Evolutionary conservation across 352 stramenopile genomes (phyloP), one percentile per base, ranked within the genome.

Genomic region (Pythium biforme): DNA sequence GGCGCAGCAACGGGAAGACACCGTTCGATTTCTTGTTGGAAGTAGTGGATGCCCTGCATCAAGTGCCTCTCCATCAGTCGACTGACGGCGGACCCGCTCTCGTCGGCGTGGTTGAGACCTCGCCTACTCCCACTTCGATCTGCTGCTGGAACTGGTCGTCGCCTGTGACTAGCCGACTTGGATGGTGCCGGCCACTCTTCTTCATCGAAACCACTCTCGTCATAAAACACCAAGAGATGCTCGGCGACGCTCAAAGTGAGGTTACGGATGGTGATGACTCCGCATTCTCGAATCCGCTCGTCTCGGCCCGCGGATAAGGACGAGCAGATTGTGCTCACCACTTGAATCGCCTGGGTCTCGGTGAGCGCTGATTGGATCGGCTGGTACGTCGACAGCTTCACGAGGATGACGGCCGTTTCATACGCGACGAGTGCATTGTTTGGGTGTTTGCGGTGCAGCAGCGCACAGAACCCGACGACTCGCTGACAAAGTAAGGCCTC

Each of bases 351-450:
- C 48, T 90, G 77, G 0, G 80, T 92, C 48, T 92, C 82, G 2
- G 69, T 63, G 3, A 92, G 61, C 17, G 62, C 53, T 0, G 69
- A 40, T 34, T 89, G 79, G 45, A 92, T 89, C 19, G 79, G 79
- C 57, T 92, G 82, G 47, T 85, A 88, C 5, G 72, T 89, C 10
- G 82, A 92, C 17, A 92, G 58, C 22, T 79, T 70, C 68, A 84
- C 80, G 27, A 92, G 57, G 29, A 88, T 68, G 15, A 64, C 48
- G 1, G 81, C 59, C 10, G 76, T 86, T 29, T 83, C 75, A 6
- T 65, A 72, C 5, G 78, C 75, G 4, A 92, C 83, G 1, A 55
- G 23, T 0, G 49, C 45, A 20, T 73, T 79, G 8, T 55, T 48
- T 0, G 66, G 58, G 37, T 91, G 75, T 0, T 72, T 71, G 0